Evolutionary conservation across 768 basidiomycete species (phyloP).

Genomic region (Tephrocybe sp.): DNA sequence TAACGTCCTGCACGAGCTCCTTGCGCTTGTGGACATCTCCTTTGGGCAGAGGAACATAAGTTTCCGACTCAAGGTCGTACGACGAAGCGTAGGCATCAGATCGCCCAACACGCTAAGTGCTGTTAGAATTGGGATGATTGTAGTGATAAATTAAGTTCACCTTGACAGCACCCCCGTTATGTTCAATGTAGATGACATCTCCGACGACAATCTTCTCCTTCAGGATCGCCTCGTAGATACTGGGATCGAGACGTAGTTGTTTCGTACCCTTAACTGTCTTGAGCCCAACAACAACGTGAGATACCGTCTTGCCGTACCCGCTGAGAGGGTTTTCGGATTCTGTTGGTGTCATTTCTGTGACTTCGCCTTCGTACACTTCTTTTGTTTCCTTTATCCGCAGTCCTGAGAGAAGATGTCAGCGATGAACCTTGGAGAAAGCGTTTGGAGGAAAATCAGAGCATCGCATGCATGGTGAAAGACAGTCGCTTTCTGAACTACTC

Average conservation of each 20-base stretch:
- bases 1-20: conserved; percentile 26
- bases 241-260: conserved; percentile 90
- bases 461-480: no score
- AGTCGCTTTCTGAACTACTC: no score
- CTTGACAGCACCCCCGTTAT: conserved; percentile 93
- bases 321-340: conserved; percentile 97
- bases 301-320: conserved; percentile 97
- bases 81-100: conserved; percentile 98
- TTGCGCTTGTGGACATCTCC: conserved; percentile 25
- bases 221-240: conserved; percentile 94
- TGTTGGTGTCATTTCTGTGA: conserved; percentile 94
- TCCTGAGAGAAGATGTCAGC: conserved; percentile 55
- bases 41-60: conserved; percentile 90
- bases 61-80: conserved; percentile 97
- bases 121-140: conserved; percentile 4
- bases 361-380: conserved; percentile 98
- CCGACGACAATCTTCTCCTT: conserved; percentile 97
- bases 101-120: conserved; percentile 81
- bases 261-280: conserved; percentile 95
- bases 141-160: conserved; percentile 32
- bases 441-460: no score
- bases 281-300: conserved; percentile 95
- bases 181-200: conserved; percentile 95
- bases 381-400: conserved; percentile 99
- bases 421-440: no score